These are phyloP conservation scores for Allantophomopsis cytisporea DNA, from an alignment of 2,329 filamentous ascomycete species.

Conservation along the genomic window DNA sequence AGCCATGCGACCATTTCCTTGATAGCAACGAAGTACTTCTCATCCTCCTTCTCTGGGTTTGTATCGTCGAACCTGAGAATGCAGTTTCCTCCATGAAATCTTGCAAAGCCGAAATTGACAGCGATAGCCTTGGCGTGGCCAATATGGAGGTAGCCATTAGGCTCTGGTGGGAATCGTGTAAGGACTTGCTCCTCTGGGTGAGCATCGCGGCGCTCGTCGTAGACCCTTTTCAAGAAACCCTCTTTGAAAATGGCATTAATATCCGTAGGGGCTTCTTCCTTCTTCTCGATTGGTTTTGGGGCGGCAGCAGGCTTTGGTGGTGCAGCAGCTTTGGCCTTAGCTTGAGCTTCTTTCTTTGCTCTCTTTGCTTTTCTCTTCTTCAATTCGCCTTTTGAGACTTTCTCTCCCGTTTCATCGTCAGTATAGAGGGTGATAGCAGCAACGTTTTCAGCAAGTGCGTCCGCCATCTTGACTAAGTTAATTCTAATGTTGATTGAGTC, in stretches of 20 bases:
- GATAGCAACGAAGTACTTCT: slow-evolving; percentile 81
- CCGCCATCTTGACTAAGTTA: slow-evolving; percentile 24
- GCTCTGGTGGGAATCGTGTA: slow-evolving; percentile 72
- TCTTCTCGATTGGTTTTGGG: slow-evolving; percentile 7
- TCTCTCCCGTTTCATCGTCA: slow-evolving; percentile 51
- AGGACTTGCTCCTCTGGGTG: slow-evolving; percentile 43
- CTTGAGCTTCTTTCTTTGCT: slow-evolving; percentile 39
- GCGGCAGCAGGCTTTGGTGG: slow-evolving; percentile 19
- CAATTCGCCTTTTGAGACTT: slow-evolving; percentile 49
- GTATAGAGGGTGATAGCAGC: slow-evolving; percentile 39
- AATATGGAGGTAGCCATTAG: slow-evolving; percentile 88
- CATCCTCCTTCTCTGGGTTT: slow-evolving; percentile 86
- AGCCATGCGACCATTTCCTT: slow-evolving; percentile 80
- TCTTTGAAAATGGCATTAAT: slow-evolving; percentile 65
- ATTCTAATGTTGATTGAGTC: too few relatives aligned
- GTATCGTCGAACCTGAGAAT: slow-evolving; percentile 85
- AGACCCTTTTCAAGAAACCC: slow-evolving; percentile 63
- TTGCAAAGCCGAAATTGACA: slow-evolving; percentile 91
- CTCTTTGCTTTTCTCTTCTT: slow-evolving; percentile 47
- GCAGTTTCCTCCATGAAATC: slow-evolving; percentile 52
- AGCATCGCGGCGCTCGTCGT: slow-evolving; percentile 52
- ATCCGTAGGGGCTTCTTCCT: slow-evolving; percentile 26
- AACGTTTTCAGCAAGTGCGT: slow-evolving; percentile 26
- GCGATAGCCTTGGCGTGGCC: slow-evolving; percentile 93
- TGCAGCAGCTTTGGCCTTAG: slow-evolving; percentile 34